phyloP scores from a whole-genome alignment of 2,329 filamentous ascomycete genomes.

The Herpotrichia juniperi region DNA sequence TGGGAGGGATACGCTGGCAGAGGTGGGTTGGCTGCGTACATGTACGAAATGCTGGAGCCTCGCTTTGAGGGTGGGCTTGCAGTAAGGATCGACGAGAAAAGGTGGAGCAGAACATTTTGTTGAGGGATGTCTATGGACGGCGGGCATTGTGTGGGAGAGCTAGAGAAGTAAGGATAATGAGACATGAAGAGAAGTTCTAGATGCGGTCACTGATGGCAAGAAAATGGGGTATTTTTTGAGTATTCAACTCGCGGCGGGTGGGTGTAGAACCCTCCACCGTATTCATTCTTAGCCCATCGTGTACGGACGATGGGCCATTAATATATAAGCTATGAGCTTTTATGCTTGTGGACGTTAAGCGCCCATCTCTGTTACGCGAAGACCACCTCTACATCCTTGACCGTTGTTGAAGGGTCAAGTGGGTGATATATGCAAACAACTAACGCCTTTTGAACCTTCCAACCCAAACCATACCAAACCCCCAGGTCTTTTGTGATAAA shows the following conservation, averaged over 20 bases:
- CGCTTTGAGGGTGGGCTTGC: background rate
- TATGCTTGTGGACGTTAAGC: background rate
- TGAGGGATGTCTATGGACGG: background rate
- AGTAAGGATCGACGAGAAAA: background rate
- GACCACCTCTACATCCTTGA: constrained; percentile 35
- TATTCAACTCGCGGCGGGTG: constrained; percentile 9
- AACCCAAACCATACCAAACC: constrained; percentile 35
- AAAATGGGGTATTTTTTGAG: too few species aligned
- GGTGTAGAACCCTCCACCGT: constrained; percentile 18
- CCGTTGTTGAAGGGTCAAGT: constrained; percentile 47
- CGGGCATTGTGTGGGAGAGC: background rate
- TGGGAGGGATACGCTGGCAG: background rate
- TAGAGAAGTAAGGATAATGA: background rate
- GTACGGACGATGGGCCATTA: constrained; percentile 21
- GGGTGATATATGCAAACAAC: constrained; percentile 38
- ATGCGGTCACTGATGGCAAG: too few species aligned
- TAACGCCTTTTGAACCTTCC: constrained; percentile 43
- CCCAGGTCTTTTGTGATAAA: constrained; percentile 29
- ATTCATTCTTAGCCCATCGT: constrained; percentile 25
- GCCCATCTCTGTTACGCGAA: constrained; percentile 18
- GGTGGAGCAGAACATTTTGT: background rate
- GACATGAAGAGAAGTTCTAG: background rate
- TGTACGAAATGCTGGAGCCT: background rate
- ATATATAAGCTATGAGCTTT: constrained; percentile 18
- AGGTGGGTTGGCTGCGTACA: background rate